Evolutionary conservation across 2,329 filamentous ascomycete species (phyloP), one percentile per base, ranked within the genome.

Genomic region (Xylariaceae sp.): DNA sequence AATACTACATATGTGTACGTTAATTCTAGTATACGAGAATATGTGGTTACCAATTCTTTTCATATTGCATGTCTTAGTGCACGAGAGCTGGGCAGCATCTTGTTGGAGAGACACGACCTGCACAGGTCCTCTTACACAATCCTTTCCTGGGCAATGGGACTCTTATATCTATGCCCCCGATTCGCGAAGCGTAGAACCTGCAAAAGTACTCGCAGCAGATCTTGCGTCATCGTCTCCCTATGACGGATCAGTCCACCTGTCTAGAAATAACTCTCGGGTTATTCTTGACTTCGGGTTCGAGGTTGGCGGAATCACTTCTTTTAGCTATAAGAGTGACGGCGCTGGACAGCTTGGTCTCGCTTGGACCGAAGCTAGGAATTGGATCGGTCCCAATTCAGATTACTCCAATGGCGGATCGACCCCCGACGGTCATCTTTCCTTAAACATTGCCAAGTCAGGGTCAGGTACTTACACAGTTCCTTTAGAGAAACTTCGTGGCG

Each of bases 251-350:
- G 33, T 37, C 6, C 6, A 15, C 6, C 30, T 44, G 8, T 48
- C 45, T 1, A 21, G 13, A 5, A 18, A 24, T 32, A 50, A 4
- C 10, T 16, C 40, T 6, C 29, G 36, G 18, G 40, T 45, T 5
- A 77, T 84, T 1, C 81, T 83, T 51, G 82, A 85, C 65, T 85
- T 85, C 63, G 81, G 81, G 3, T 71, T 76, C 20, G 80, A 84
- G 63, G 80, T 85, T 4, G 82, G 81, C 30, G 82, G 82, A 4
- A 77, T 84, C 50, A 69, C 80, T 4, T 77, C 75, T 3, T 60
- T 85, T n/a, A 67, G 73, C 8, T 85, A 82, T 60, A 68, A 75
- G 4, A 72, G 71, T 9, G 72, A 72, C 2, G 64, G 65, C 13
- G 62, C 57, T 13, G 74, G 72, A 3, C 63, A 69, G 1, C 57